Percentiles rank a stretch among this genome's conserved stretches.
Conservation (phyloP, 305 asterid species). For the Fraxinus nigra region DNA sequence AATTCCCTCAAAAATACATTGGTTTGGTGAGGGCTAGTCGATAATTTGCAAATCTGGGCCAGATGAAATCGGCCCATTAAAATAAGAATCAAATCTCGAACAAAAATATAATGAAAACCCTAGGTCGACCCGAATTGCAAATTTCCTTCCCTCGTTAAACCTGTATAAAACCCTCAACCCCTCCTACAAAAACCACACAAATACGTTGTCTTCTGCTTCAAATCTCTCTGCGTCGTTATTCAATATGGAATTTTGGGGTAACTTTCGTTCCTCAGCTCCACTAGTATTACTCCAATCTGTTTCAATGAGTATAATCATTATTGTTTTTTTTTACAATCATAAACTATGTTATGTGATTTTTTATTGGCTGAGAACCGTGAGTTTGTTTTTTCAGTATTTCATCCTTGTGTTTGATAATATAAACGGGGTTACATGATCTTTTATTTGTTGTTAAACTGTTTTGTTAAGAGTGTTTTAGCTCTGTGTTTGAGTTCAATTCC, state of each 20-base stretch:
- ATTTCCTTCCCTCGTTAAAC: background rate
- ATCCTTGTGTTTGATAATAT: background rate
- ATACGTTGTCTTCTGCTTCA: background rate
- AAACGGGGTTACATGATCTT: background rate
- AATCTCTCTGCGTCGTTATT: background rate
- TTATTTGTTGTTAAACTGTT: background rate
- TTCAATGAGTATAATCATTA: background rate
- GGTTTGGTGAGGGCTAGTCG: background rate
- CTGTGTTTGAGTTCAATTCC: background rate
- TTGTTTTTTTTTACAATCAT: background rate
- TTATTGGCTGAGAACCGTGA: background rate
- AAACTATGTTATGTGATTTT: background rate
- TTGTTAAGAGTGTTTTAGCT: background rate
- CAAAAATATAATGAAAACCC: background rate
- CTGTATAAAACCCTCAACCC: background rate
- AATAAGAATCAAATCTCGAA: background rate
- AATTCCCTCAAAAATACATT: too few species aligned
- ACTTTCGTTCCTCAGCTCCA: background rate
- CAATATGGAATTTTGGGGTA: conserved; percentile 60
- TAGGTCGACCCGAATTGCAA: background rate
- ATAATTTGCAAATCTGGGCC: background rate
- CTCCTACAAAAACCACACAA: background rate
- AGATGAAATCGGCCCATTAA: background rate
- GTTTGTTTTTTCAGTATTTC: background rate
- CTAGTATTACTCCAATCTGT: background rate